Evolutionary conservation across 768 basidiomycete genomes (phyloP).

Genomic region (Cantharellus cinnabarinus): DNA sequence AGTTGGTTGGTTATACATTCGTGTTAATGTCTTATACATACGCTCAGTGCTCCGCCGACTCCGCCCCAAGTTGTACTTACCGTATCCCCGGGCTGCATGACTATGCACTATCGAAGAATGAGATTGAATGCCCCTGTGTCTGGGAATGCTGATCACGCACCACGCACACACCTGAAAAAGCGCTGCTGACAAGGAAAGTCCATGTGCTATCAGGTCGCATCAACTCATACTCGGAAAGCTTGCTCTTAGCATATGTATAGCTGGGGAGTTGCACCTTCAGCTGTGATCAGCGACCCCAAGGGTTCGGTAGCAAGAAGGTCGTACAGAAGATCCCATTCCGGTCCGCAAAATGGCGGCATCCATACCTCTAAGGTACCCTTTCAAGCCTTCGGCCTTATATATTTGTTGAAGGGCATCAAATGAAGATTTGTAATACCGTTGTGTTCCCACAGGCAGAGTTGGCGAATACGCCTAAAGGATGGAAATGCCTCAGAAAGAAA

Average conservation of each 20-base stretch:
- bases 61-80: conserved; percentile 23
- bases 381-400: conserved; percentile 49
- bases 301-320: conserved; percentile 7
- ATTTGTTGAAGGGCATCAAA: conserved; percentile 68
- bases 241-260: conserved; percentile 82
- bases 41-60: background rate
- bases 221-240: conserved; percentile 46
- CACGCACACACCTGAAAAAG: conserved; percentile 80
- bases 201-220: conserved; percentile 57
- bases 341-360: conserved; percentile 88
- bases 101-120: conserved; percentile 23
- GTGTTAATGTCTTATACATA: conserved; percentile 47
- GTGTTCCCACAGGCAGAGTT: conserved; percentile 79
- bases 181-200: conserved; percentile 76
- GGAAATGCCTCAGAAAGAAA: background rate
- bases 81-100: conserved; percentile 91
- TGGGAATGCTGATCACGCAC: conserved; percentile 26
- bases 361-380: conserved; percentile 75
- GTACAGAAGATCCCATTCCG: conserved; percentile 77
- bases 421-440: conserved; percentile 76
- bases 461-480: conserved; percentile 70
- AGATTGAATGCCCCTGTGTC: background rate
- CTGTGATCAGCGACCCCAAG: conserved; percentile 2
- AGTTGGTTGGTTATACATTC: conserved; percentile 99
- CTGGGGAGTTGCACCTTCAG: conserved; percentile 77